Percentiles rank a stretch among this genome's conserved stretches.
phyloP scores from a whole-genome alignment of 805 yeast genomes.

The Cyberlindnera lachancei region DNA sequence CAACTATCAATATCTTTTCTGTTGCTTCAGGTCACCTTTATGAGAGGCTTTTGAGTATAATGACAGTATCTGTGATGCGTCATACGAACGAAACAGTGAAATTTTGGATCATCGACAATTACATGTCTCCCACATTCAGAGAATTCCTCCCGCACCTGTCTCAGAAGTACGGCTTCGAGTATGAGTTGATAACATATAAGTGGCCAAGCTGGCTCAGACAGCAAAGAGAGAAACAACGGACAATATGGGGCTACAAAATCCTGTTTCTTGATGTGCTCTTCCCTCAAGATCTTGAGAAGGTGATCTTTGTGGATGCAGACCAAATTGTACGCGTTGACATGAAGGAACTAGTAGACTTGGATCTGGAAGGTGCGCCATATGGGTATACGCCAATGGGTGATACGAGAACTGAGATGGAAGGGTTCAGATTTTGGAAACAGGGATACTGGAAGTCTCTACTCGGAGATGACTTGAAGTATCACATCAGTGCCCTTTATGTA shows the following conservation, averaged over 20 bases:
- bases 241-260: constrained; percentile 84
- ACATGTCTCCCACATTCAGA: constrained; percentile 64
- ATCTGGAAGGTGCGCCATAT: constrained; percentile 75
- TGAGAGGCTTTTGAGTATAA: constrained; percentile 66
- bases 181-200: constrained; percentile 72
- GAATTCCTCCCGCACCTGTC: constrained; percentile 54
- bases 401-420: constrained; percentile 72
- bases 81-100: constrained; percentile 60
- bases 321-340: constrained; percentile 74
- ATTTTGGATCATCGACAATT: constrained; percentile 84
- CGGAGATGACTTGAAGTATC: constrained; percentile 47
- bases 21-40: constrained; percentile 79
- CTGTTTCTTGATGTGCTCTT: constrained; percentile 81
- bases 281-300: constrained; percentile 67
- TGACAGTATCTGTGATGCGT: constrained; percentile 70
- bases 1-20: constrained; percentile 72
- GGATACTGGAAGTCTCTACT: constrained; percentile 81
- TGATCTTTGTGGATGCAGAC: constrained; percentile 83
- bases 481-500: constrained; percentile 78
- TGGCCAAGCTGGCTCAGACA: constrained; percentile 90
- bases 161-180: constrained; percentile 50
- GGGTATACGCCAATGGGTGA: constrained; percentile 87
- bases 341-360: constrained; percentile 57
- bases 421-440: constrained; percentile 83
- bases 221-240: constrained; percentile 72